These are phyloP conservation scores for Aspergillus clavatus DNA, from an alignment of 2,329 filamentous ascomycete genomes.

Conservation along the genomic window DNA sequence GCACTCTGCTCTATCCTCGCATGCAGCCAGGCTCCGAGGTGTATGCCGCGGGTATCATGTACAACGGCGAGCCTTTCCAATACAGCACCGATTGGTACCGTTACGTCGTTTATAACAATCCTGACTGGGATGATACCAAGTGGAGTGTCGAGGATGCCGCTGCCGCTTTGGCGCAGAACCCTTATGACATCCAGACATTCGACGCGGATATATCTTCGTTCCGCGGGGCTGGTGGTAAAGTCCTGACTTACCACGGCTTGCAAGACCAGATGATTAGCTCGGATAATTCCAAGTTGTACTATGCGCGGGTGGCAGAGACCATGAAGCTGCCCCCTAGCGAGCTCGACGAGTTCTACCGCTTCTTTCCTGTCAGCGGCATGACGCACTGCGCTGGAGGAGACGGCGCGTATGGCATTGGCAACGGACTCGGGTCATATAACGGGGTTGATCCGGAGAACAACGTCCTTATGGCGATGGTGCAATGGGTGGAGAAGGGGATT, in stretches of 20 bases:
- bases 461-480: slow-evolving; percentile 47
- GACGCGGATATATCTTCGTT: slow-evolving; percentile 47
- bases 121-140: slow-evolving; percentile 35
- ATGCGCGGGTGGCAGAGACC: slow-evolving; percentile 40
- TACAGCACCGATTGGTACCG: slow-evolving; percentile 43
- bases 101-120: slow-evolving; percentile 41
- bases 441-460: slow-evolving; percentile 39
- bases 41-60: slow-evolving; percentile 26
- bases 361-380: slow-evolving; percentile 54
- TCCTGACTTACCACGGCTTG: slow-evolving; percentile 42
- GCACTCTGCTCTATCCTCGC: slow-evolving; percentile 29
- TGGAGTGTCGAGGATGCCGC: slow-evolving; percentile 38
- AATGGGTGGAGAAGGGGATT: slow-evolving; percentile 46
- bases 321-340: slow-evolving; percentile 31
- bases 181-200: slow-evolving; percentile 48
- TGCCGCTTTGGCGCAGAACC: slow-evolving; percentile 36
- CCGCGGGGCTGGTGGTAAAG: slow-evolving; percentile 40
- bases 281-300: slow-evolving; percentile 49
- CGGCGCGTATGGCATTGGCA: slow-evolving; percentile 43
- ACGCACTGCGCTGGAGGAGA: slow-evolving; percentile 45
- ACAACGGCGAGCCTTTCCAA: slow-evolving; percentile 33
- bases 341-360: slow-evolving; percentile 42
- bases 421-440: slow-evolving; percentile 18
- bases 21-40: slow-evolving; percentile 34
- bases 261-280: slow-evolving; percentile 50